A percentile compares a stretch with the other conserved stretches of the same genome.
phyloP scores from a whole-genome alignment of 164 flowering plant species.

The Chloranthus sessilifolius region DNA sequence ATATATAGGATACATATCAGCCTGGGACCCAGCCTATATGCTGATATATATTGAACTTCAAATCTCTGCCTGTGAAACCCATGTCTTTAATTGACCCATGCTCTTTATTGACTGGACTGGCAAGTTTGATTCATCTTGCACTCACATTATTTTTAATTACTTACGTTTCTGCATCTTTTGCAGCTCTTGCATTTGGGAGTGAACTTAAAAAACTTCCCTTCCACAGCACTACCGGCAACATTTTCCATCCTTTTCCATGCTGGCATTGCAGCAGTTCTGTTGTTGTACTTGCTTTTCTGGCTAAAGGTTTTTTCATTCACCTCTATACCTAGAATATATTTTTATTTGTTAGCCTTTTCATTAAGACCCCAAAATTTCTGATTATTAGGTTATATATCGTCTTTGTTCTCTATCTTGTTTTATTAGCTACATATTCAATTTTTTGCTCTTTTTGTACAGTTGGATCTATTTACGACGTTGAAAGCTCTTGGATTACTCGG shows the following conservation, averaged over 20 bases:
- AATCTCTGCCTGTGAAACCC: no score
- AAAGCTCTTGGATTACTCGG: slow-evolving; percentile 73
- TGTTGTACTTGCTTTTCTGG: slow-evolving; percentile 86
- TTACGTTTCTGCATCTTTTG: background rate
- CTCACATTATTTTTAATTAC: background rate
- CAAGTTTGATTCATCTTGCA: background rate
- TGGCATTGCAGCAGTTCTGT: slow-evolving; percentile 76
- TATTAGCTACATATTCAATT: background rate
- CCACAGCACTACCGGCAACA: slow-evolving; percentile 55
- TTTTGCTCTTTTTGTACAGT: slow-evolving; percentile 34
- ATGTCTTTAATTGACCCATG: no score
- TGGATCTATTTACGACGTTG: slow-evolving; percentile 89
- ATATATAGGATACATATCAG: no score
- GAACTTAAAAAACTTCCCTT: slow-evolving; percentile 82
- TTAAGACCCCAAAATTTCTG: background rate
- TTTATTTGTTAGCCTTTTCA: background rate
- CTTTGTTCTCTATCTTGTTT: background rate
- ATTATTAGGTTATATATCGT: background rate
- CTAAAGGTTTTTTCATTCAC: slow-evolving; percentile 54
- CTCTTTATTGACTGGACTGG: no score
- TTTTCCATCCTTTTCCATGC: slow-evolving; percentile 78
- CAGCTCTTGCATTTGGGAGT: slow-evolving; percentile 73
- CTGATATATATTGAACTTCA: no score
- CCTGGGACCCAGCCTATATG: no score
- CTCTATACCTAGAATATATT: background rate